Evolutionary conservation across 495 filamentous ascomycete species (phyloP), one percentile per base, ranked within the genome.

Genomic region (Ramalina intermedia): DNA sequence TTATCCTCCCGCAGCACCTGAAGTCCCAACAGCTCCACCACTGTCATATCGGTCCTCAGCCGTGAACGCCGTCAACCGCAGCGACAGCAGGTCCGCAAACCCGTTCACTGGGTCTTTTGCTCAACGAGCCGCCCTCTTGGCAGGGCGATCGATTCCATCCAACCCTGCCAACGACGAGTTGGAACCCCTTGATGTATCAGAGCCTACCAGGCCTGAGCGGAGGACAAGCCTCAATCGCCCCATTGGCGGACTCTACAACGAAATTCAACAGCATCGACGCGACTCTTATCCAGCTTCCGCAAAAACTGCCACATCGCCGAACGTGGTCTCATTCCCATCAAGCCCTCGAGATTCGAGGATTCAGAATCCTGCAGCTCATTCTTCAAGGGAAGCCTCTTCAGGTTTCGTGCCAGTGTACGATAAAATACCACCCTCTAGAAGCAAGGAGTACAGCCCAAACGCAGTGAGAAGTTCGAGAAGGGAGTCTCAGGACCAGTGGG

Each of bases 21-120:
- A 81, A 47, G 72, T 68, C 2, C 78, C 79, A 4, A 71, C 70
- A 57, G 69, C 69, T 21, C 76, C 73, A 20, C 73, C 78, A 1
- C 60, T 72, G n/a, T 78, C 75, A 38, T 82, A 79, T 58, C 69
- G 63, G 50, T 62, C 70, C 17, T 69, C 73, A 21, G 67, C 75
- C 49, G 63, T 58, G 27, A 66, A 58, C 51, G 64, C 62, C n/a
- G 29, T 33, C 12, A 33, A 7, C 12, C 29, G 7, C 7, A 58
- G 59, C 42, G 55, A 60, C 14, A 55, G 61, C 21, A 37, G 18
- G 1, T 14, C 48, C 20, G 35, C 36, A 35, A 43, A 43, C 20
- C 43, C 39, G n/a, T 52, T 50, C 36, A 37, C 57, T 20, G 49
- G 51, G 13, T 60, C 57, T 12, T 60, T 60, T 33, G 57, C 57